Conservation (phyloP, 2,329 filamentous ascomycete genomes). For the Dactylellina leptospora region DNA sequence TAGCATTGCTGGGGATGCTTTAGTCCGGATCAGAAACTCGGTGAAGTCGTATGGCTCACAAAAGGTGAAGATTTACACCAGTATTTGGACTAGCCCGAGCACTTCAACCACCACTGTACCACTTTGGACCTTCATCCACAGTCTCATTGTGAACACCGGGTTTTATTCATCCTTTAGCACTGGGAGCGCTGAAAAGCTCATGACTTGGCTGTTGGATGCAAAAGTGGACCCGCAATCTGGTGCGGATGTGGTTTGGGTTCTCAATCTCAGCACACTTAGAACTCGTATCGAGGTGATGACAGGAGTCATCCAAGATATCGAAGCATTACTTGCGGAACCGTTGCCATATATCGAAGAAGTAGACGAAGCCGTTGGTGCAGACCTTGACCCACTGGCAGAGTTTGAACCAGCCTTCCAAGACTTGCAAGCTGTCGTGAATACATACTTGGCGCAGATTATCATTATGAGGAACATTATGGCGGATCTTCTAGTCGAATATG, state of each 20-base stretch:
- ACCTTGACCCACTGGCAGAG: too few relatives aligned
- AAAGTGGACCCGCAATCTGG: not conserved
- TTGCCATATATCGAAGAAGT: not conserved
- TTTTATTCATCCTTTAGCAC: not conserved
- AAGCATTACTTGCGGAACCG: not conserved
- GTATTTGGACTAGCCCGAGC: not conserved
- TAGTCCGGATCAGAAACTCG: not conserved
- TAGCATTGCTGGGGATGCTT: not conserved
- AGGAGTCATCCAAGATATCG: not conserved
- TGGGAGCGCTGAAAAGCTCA: not conserved
- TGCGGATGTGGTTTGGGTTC: not conserved
- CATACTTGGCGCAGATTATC: not conserved
- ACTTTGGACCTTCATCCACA: not conserved
- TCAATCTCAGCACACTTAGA: not conserved
- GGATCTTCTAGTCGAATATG: not conserved
- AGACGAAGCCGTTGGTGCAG: not conserved
- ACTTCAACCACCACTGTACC: not conserved
- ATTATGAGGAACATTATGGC: slow-evolving; percentile 2
- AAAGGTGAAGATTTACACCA: not conserved
- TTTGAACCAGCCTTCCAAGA: slow-evolving; percentile 4
- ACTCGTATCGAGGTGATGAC: not conserved
- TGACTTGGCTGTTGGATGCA: slow-evolving; percentile 5
- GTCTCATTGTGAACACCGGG: slow-evolving; percentile 4
- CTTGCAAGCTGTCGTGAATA: slow-evolving; percentile 9
- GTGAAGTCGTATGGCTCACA: not conserved